Base-by-base conservation (phyloP, 176 grass and related monocot genomes). In the Oryza coarctata region DNA sequence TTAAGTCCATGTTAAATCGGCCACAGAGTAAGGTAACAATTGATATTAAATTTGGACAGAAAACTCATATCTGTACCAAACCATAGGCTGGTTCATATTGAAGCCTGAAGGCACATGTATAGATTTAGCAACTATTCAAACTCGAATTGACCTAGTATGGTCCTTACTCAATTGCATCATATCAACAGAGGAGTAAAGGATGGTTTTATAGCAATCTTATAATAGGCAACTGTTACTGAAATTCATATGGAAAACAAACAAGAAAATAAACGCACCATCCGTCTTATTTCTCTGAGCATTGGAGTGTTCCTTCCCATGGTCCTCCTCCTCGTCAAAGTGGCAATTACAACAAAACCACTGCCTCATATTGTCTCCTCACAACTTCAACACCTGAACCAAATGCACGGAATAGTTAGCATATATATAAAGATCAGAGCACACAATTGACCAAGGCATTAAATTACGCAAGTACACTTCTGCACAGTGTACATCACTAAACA, bases 331-430 rank as follows among this genome's bases (percentile, higher is more conserved):
- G 0, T 78, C 61, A 2, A 63, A 49, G 9, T 30, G 49, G 50
- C 74, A 52, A 47, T 83, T 83, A 78, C 88, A 90, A 68, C 88
- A 90, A 10, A 86, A 74, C 88, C 88, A 90, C 45, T 33, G 67
- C 45, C 79, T 72, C 88, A 90, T 90, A 38, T 49, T 20, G 73
- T 11, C 74, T 76, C 35, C 67, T 73, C 79, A 44, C 74, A 75
- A 38, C 88, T 90, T 83, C 68, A 79, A 65, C 32, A 34, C 74
- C 78, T 79, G 88, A 25, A 83, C 26, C 60, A 83, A 26, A 84
- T 65, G 1, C 45, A 86, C 25, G 50, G 86, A 36, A 40, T 12
- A 40, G 30, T 90, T 40, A 83, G 74, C 9, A 68, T 36, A 73
- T 13, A 68, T 32, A 29, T 31, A 66, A 85, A 89, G 57, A 71